These are phyloP conservation scores for Suhomyces wounanorum DNA, from an alignment of 1,139 yeast species.

Conservation along the genomic window DNA sequence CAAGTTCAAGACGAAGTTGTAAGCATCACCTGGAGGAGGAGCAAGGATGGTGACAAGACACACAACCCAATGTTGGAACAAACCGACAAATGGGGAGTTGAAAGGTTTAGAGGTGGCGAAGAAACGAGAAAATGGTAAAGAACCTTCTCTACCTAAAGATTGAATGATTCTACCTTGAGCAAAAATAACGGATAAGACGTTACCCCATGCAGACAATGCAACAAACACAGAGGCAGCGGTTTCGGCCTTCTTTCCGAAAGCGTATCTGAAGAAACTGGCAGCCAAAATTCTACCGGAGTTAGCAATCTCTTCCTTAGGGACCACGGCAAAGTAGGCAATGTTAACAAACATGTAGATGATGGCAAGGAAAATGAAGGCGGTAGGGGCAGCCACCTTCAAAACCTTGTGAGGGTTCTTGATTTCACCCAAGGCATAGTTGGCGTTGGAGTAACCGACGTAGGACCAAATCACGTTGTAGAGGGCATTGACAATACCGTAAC, in stretches of 20 bases:
- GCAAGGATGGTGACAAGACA: constrained; percentile 50
- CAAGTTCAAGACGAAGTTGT: constrained; percentile 51
- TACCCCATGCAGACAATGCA: constrained; percentile 52
- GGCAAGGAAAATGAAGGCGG: constrained; percentile 60
- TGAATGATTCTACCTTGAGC: constrained; percentile 53
- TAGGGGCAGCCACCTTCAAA: constrained; percentile 47
- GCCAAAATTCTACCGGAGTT: constrained; percentile 48
- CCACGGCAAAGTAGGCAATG: constrained; percentile 59
- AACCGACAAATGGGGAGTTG: constrained; percentile 53
- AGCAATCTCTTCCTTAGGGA: constrained; percentile 48
- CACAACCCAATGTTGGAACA: constrained; percentile 60
- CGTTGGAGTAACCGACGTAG: constrained; percentile 72
- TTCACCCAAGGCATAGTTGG: constrained; percentile 81
- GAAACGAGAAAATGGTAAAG: constrained; percentile 48
- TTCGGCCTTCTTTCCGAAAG: constrained; percentile 49
- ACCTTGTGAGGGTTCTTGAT: constrained; percentile 55
- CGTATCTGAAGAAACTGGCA: constrained; percentile 47
- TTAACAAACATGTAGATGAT: constrained; percentile 68
- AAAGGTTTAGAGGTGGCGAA: constrained; percentile 49
- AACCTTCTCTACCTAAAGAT: constrained; percentile 52
- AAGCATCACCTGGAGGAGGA: constrained; percentile 53
- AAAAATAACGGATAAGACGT: constrained; percentile 50
- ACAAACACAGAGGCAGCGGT: constrained; percentile 52
- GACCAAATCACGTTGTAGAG: constrained; percentile 83
- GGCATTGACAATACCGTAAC: constrained; percentile 76